Base-by-base conservation (phyloP, 805 yeast species). In the Yarrowia osloensis region DNA sequence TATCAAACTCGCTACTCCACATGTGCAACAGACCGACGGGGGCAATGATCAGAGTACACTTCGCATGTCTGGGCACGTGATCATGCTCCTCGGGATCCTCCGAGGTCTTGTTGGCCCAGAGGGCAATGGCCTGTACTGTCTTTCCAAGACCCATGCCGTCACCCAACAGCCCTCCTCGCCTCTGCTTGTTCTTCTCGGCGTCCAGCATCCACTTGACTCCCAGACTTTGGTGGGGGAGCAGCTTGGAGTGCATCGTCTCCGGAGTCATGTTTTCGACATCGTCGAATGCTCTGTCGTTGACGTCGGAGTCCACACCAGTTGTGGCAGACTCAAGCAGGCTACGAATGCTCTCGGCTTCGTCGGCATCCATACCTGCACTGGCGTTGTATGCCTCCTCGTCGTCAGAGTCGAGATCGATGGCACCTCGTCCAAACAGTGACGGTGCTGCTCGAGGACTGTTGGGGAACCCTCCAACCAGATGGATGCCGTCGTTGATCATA, bases 81-180 rank as follows among this genome's bases (percentile, higher is more conserved):
- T 68, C 70, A 52, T 24, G 11, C 21, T 17, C 22, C 11, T 17
- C 44, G 15, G 54, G 54, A 15, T 44, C 66, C 37, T 63, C 47
- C 15, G 2, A 11, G 39, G 67, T 69, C 19, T 69, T 70, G 29
- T 84, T 80, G 66, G 86, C 71, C 67, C 88, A 83, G 39, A 90
- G 78, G 0, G 93, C 88, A 37, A 86, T 78, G 15, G 89, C 84
- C 76, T 90, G 96, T 55, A 90, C 84, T 0, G 96, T 90, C 73
- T 90, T 90, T 65, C 96, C 96, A n/a, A 90, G 78, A 21, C 96
- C 96, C 96, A 90, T 90, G 76, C 88, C 95, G 74, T 89, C 96
- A 73, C 93, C 90, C 57, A 89, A 77, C 17, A 85, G 63, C 5
- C 88, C 89, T 39, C 88, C 89, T 66, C 59, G n/a, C 22, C 26